Conservation (phyloP, 768 basidiomycete species). For the Bullera alba region DNA sequence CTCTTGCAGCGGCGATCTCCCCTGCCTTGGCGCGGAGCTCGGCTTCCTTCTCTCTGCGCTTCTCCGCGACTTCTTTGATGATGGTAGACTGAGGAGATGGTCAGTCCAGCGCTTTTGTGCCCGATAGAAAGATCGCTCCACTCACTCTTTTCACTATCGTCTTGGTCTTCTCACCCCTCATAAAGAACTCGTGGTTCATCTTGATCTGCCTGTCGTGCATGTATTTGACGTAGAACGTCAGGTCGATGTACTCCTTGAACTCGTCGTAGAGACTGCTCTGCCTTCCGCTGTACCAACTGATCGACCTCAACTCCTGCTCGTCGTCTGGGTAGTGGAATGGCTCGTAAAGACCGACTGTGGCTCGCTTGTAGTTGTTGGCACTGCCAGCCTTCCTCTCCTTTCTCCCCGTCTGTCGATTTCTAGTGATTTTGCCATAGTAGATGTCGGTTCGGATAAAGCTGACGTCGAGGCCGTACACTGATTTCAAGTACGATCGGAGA, state of each 20-base stretch:
- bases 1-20: no score
- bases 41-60: no score
- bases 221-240: slow-evolving; percentile 56
- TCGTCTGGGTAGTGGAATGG: slow-evolving; percentile 89
- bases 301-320: slow-evolving; percentile 65
- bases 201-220: no score
- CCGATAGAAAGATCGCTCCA: no score
- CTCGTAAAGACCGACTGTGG: slow-evolving; percentile 80
- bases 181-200: no score
- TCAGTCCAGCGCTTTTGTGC: no score
- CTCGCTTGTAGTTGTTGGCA: slow-evolving; percentile 68
- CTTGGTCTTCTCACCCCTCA: no score
- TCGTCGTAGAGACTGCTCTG: slow-evolving; percentile 20
- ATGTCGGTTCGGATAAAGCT: slow-evolving; percentile 96
- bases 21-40: no score
- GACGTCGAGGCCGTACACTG: slow-evolving; percentile 79
- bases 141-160: no score
- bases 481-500: slow-evolving; percentile 71
- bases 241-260: slow-evolving; percentile 54
- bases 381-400: slow-evolving; percentile 18
- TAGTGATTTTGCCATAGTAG: slow-evolving; percentile 58
- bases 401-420: slow-evolving; percentile 22
- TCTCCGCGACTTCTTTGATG: no score
- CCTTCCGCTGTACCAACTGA: slow-evolving; percentile 51
- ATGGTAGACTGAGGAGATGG: no score